Conservation (phyloP, 768 basidiomycete species). For the Leccinum subtestaceum region DNA sequence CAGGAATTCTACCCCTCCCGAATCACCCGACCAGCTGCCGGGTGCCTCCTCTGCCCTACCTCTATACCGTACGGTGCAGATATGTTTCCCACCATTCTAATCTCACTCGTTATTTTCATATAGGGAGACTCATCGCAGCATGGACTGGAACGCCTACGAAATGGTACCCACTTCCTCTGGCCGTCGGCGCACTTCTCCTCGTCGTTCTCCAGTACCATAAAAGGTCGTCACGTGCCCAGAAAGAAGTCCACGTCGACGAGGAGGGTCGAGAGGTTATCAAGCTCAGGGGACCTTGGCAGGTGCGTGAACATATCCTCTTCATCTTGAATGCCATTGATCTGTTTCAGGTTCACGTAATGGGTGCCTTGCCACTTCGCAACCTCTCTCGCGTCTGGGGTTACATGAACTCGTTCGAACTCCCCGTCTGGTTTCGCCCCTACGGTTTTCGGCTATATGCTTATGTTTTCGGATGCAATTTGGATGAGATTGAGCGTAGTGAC, state of each 20-base stretch:
- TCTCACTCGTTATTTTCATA: constrained; percentile 2
- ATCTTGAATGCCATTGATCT: not conserved
- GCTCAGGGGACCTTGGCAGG: constrained; percentile 92
- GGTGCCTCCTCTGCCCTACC: constrained; percentile 37
- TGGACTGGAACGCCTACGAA: constrained; percentile 88
- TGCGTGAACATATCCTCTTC: constrained; percentile 32
- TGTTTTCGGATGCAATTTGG: constrained; percentile 91
- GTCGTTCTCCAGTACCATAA: constrained; percentile 75
- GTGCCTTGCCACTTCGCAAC: constrained; percentile 90
- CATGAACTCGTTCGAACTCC: constrained; percentile 88
- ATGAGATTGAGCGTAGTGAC: constrained; percentile 81
- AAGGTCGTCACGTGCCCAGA: constrained; percentile 44
- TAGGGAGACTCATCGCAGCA: constrained; percentile 67
- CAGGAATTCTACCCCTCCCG: constrained; percentile 28
- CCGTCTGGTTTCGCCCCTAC: constrained; percentile 91
- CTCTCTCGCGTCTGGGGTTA: constrained; percentile 98
- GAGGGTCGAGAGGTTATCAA: constrained; percentile 79
- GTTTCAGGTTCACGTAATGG: constrained; percentile 87
- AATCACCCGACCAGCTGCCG: constrained; percentile 47
- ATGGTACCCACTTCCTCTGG: constrained; percentile 94
- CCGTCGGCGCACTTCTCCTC: constrained; percentile 86
- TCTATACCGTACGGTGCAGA: constrained; percentile 41
- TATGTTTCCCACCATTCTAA: not conserved
- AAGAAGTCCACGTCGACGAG: constrained; percentile 75
- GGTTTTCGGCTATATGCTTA: constrained; percentile 83